Conservation (phyloP, 768 basidiomycete genomes). For the Suillus discolor region DNA sequence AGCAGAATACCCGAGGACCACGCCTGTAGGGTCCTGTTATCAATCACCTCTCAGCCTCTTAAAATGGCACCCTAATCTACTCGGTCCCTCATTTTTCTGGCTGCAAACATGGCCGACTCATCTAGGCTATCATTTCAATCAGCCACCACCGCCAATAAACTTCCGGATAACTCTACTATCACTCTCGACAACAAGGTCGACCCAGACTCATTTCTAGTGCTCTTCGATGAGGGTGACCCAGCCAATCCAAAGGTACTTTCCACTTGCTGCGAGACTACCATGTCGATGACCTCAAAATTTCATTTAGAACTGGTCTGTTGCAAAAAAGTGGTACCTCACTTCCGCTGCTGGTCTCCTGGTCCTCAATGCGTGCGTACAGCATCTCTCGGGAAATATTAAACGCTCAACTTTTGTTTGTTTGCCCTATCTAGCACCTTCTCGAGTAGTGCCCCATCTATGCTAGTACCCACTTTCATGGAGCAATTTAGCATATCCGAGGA, state of each 20-base stretch:
- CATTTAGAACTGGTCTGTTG: conserved; percentile 50
- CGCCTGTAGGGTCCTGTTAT: background rate
- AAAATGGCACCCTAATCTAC: background rate
- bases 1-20: background rate
- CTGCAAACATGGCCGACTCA: background rate
- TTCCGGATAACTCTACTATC: background rate
- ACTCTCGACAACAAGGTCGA: background rate
- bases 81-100: background rate
- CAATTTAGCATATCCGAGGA: conserved; percentile 53
- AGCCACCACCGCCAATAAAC: background rate
- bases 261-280: conserved; percentile 6
- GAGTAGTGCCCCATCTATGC: conserved; percentile 58
- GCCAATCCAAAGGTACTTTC: conserved; percentile 47
- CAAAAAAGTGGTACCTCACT: conserved; percentile 54
- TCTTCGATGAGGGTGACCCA: conserved; percentile 40
- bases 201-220: conserved; percentile 34
- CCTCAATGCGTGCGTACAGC: conserved; percentile 50
- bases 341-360: conserved; percentile 51
- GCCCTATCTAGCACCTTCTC: conserved; percentile 54
- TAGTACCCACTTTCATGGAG: conserved; percentile 44
- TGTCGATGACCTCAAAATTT: background rate
- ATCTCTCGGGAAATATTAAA: background rate
- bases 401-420: conserved; percentile 2
- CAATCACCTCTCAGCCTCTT: background rate
- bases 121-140: background rate